Conservation (phyloP, 371 early-diverging fungal genomes). For the Sporodiniella umbellata region DNA sequence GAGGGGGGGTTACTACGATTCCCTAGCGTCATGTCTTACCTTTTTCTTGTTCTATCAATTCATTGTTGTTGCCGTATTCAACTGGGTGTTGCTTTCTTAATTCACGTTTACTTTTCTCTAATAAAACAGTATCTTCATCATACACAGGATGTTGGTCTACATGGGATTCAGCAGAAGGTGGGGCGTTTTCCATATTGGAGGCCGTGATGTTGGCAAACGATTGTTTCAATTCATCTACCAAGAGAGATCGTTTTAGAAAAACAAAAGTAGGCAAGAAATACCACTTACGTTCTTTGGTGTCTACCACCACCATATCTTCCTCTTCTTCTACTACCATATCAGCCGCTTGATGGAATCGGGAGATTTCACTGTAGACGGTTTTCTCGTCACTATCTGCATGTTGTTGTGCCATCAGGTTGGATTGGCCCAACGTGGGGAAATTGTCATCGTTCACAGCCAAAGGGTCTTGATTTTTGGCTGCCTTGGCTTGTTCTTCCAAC, state of each 20-base stretch:
- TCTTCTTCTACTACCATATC: slow-evolving; percentile 12
- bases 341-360: slow-evolving; percentile 20
- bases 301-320: background rate
- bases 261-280: background rate
- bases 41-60: slow-evolving; percentile 17
- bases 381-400: slow-evolving; percentile 20
- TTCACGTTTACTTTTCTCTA: slow-evolving; percentile 27
- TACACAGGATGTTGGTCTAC: slow-evolving; percentile 31
- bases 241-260: background rate
- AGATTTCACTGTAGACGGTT: slow-evolving; percentile 26
- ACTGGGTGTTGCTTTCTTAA: slow-evolving; percentile 20
- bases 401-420: slow-evolving; percentile 27
- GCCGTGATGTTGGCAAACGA: slow-evolving; percentile 39
- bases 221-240: slow-evolving; percentile 5
- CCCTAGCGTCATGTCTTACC: too few relatives aligned
- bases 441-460: slow-evolving; percentile 24
- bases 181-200: slow-evolving; percentile 34
- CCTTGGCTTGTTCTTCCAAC: slow-evolving; percentile 11
- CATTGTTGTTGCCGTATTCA: slow-evolving; percentile 18
- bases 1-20: background rate
- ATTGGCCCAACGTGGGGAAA: slow-evolving; percentile 35
- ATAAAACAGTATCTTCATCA: slow-evolving; percentile 31
- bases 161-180: slow-evolving; percentile 33
- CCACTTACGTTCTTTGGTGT: background rate
- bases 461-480: slow-evolving; percentile 9